Percentiles rank a stretch among this genome's conserved stretches.
These are phyloP conservation scores for Paramecium bursaria DNA, from an alignment of 73 alveolate species.

Conservation along the genomic window DNA sequence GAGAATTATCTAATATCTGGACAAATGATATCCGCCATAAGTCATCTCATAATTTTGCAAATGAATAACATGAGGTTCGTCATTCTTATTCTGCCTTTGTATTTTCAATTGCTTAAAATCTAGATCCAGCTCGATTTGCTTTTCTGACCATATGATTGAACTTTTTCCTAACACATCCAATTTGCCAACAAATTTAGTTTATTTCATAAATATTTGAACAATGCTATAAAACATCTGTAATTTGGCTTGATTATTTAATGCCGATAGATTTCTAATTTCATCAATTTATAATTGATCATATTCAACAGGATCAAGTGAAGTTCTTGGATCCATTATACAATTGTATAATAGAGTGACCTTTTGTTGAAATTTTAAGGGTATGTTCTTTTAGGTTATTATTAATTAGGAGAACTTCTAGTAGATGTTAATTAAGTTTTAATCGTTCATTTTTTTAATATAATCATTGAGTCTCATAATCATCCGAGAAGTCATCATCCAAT, in stretches of 20 bases:
- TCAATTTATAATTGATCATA: conserved; percentile 13
- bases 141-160: conserved; percentile 25
- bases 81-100: conserved; percentile 17
- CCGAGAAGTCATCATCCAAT: too few relatives aligned
- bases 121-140: conserved; percentile 20
- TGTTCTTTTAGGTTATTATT: not conserved
- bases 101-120: conserved; percentile 16
- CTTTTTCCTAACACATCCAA: conserved; percentile 51
- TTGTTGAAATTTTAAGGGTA: conserved; percentile 20
- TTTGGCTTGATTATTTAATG: conserved; percentile 30
- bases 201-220: conserved; percentile 1
- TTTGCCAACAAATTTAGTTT: conserved; percentile 23
- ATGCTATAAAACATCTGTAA: not conserved
- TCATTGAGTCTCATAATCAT: too few relatives aligned
- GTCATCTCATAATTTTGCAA: not conserved
- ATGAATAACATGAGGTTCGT: conserved; percentile 1
- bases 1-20: conserved; percentile 30
- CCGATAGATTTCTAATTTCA: not conserved
- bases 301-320: not conserved
- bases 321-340: conserved; percentile 26
- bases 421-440: not conserved
- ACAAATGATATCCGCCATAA: conserved; percentile 23
- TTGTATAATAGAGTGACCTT: conserved; percentile 8
- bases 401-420: not conserved
- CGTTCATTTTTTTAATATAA: too few relatives aligned